Base-by-base conservation (phyloP, 495 filamentous ascomycete genomes). In the Acidomyces sp. region DNA sequence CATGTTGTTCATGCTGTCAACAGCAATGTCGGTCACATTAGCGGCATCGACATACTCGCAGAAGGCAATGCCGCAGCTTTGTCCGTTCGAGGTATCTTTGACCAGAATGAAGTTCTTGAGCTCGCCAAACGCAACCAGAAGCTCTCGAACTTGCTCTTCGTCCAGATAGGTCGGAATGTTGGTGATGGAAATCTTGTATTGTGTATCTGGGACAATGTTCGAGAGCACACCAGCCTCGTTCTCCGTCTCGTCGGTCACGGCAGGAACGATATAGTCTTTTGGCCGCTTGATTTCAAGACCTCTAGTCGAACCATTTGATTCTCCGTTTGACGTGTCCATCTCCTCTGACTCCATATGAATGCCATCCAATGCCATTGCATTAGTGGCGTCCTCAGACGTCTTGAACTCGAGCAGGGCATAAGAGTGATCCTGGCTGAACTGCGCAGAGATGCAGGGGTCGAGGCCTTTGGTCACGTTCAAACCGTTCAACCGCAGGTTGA, bases 211-310 rank as follows among this genome's bases (percentile, higher is more conserved):
- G 28, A 96, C 90, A 24, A 84, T 68, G 45, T 69, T 80, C 24
- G 85, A 78, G 31, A 93, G 68, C 9, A 78, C 71, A 11, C 81
- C 87, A 39, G 81, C 81, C 57, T 86, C 76, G 51, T 77, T 75
- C 26, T 80, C 72, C 19, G 74, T 68, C 11, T 90, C 82, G 37
- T 86, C 82, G n/a, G 71, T 67, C 25, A 76, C 65, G 24, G 79
- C 75, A 19, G 90, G 92, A 19, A 90, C 84, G 57, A 99, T 95
- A 61, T 99, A 99, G 57, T 99, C 92, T 64, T 92, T 95, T 6
- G 90, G 90, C 29, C 90, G 74, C 39, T 80, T 78, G 45, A 99
- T 85, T 26, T 80, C 72, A 37, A 99, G 68, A 2, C 85, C 86
- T 23, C 37, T 13, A 37, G 61, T 57, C 0, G 63, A 55, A 7